Evolutionary conservation across 1,284 basidiomycete species (phyloP), one percentile per base, ranked within the genome.

Genomic region (Pyrrhoderma lamaoense): DNA sequence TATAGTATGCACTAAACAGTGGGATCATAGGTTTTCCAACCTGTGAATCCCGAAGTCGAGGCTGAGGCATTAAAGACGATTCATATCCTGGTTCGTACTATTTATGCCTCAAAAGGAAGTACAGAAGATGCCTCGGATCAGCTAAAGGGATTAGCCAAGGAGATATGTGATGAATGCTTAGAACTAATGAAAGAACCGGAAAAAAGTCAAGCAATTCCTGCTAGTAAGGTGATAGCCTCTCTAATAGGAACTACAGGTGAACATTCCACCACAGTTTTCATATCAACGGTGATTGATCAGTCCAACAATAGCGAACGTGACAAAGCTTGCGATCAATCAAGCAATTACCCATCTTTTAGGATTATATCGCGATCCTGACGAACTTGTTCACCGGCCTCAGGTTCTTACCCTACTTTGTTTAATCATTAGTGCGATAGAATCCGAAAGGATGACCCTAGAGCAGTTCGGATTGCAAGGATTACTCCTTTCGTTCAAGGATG

Each of bases 151-250:
- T 70, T 95, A 0, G 85, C 84, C 3, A 77, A 77, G 58, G 80
- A 85, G 35, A 84, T 87, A 0, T 86, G 85, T 56, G 77, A 83
- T 53, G 89, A 94, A 62, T 92, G 89, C 59, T 71, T 93, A 9
- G 75, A 78, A 34, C 80, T 87, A 37, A 67, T 97, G 43, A 77
- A 80, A 40, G 89, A 94, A 61, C 92, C 93, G 0, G 93, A 96
- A 66, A 97, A 96, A 70, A 87, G 78, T 62, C 87, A 91, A 64
- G 91, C 93, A 0, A 82, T 83, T 59, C 82, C 87, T 43, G 90
- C 91, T 0, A 85, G 85, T 42, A 90, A 89, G 63, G 78, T 91
- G 18, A 67, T 97, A 14, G 85, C 84, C 54, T 77, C 82, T 0
- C 77, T 93, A 58, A 74, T 92, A 62, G 71, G 76, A 18, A 85